These are phyloP conservation scores for Jamesozyma rosinii DNA, from an alignment of 805 yeast genomes.

Conservation along the genomic window DNA sequence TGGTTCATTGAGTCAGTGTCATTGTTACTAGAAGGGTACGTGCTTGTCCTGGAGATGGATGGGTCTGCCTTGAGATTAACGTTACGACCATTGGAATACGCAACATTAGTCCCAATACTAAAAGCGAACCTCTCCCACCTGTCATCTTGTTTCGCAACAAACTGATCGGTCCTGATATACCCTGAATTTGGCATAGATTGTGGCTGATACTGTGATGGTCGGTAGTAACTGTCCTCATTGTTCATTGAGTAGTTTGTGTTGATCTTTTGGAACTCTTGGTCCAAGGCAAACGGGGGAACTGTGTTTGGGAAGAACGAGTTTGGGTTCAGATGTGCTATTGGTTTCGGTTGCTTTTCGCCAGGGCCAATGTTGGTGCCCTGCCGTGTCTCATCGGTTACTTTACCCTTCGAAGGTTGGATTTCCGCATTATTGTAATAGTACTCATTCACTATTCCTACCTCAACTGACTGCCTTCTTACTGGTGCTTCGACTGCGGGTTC, in stretches of 20 bases:
- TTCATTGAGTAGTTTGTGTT: not conserved
- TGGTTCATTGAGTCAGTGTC: slow-evolving; percentile 3
- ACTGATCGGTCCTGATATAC: not conserved
- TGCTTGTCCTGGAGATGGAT: not conserved
- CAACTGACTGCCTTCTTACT: no score
- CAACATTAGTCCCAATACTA: slow-evolving; percentile 26
- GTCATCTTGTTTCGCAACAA: slow-evolving; percentile 25
- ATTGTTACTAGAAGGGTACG: not conserved
- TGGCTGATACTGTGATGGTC: not conserved
- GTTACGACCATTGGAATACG: slow-evolving; percentile 14
- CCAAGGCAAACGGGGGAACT: slow-evolving; percentile 59
- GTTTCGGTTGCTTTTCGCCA: no score
- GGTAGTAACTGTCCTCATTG: not conserved
- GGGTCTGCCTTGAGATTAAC: not conserved
- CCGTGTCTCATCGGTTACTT: no score
- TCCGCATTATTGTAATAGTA: no score
- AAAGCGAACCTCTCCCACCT: slow-evolving; percentile 45
- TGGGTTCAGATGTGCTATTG: slow-evolving; percentile 15
- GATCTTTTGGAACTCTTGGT: slow-evolving; percentile 28
- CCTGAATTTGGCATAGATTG: not conserved
- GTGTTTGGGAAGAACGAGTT: slow-evolving; percentile 36
- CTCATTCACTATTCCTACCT: no score
- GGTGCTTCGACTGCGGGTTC: not conserved
- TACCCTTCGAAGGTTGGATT: no score
- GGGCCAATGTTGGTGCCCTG: no score